Base-by-base conservation (phyloP, 1,139 yeast genomes). In the Debaryomyces subglobosus region DNA sequence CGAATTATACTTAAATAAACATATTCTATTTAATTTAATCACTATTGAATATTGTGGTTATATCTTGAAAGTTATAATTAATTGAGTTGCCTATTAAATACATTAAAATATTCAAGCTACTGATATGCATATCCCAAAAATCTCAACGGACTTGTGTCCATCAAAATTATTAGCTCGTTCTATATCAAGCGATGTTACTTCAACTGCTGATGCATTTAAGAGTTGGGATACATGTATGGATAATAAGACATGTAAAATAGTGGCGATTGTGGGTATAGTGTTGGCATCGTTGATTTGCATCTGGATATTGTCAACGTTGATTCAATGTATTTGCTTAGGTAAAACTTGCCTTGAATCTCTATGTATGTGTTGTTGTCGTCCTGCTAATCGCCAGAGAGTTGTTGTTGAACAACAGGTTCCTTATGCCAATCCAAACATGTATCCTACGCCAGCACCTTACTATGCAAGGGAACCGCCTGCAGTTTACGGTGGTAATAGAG, bases 221-320 rank as follows among this genome's bases (percentile, higher is more conserved):
- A 60, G 68, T 41, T 89, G 96, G 95, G 82, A 85, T 61, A 80
- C 88, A 2, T 89, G 96, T 68, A 87, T 87, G 95, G 84, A 78
- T 59, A 85, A 87, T 64, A 81, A 70, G 35, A 75, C 84, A 35
- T 89, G 96, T 67, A 88, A 88, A 62, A 80, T 87, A 53, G 80
- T 86, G 16, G 92, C 89, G 8, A 88, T 89, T 43, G 86, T 87
- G n/a, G 84, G 87, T 5, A 85, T 88, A 1, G 82, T 76, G 0
- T 59, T 89, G 10, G 94, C 84, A 0, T 72, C 63, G 7, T 62
- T 80, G 41, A 48, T 79, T 10, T 59, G 62, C 2, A 54, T 79
- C 5, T 80, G 84, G 84, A 53, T 76, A 23, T 23, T 79, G 5
- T 56, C 71, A 6, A 69, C 80, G 2, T n/a, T 79, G 3, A 51